phyloP scores from a whole-genome alignment of 352 stramenopile species.

The Pythium plurisporium region DNA sequence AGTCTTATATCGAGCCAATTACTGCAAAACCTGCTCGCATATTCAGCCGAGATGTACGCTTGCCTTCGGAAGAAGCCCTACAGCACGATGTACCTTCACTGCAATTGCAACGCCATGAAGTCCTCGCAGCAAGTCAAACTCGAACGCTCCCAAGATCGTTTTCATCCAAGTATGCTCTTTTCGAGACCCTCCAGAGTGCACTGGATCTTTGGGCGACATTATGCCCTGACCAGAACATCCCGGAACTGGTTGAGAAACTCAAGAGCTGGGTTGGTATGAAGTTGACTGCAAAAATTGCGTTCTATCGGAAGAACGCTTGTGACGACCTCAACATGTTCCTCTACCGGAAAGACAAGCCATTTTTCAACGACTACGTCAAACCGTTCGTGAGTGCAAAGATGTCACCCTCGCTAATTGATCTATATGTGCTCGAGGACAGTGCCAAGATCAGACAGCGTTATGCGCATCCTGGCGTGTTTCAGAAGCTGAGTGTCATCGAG shows the following conservation, averaged over 20 bases:
- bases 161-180: constrained; percentile 18
- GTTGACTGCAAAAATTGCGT: constrained; percentile 5
- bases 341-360: constrained; percentile 11
- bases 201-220: constrained; percentile 18
- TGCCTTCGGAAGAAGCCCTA: constrained; percentile 3
- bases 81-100: not conserved
- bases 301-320: constrained; percentile 13
- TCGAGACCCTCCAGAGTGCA: constrained; percentile 9
- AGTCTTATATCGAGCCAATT: constrained; percentile 1
- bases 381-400: constrained; percentile 8
- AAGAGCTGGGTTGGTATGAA: constrained; percentile 8
- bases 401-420: constrained; percentile 10
- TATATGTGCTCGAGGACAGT: constrained; percentile 8
- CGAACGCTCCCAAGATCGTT: not conserved
- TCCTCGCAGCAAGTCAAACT: not conserved
- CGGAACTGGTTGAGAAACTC: constrained; percentile 1
- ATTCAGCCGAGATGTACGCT: constrained; percentile 14
- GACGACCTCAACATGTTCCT: constrained; percentile 23
- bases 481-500: constrained; percentile 17
- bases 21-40: no score
- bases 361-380: constrained; percentile 6
- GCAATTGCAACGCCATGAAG: constrained; percentile 15
- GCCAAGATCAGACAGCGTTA: not conserved
- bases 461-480: not conserved
- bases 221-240: not conserved